Base-by-base conservation (phyloP, 1,284 basidiomycete genomes). In the Malassezia nana region DNA sequence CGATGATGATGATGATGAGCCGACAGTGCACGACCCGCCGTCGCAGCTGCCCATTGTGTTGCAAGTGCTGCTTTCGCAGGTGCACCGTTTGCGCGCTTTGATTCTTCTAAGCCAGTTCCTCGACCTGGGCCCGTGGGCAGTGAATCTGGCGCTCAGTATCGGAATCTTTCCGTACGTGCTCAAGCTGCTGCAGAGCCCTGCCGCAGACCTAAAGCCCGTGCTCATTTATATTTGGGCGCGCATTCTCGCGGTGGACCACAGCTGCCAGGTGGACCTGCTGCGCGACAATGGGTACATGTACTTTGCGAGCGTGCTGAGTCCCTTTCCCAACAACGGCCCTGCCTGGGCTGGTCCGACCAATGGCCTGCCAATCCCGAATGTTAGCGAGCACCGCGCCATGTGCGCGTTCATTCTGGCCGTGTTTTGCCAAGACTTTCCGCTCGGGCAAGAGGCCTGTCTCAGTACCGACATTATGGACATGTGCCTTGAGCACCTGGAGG, bases 151-250 rank as follows among this genome's bases (percentile, higher is more conserved):
- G 6, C 80, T 98, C 31, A 88, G 88, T n/a, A 95, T 98, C 67
- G 92, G 92, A 18, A 96, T 98, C 69, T 98, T 96, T 78, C 94
- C 94, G 2, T 98, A 98, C 72, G 95, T 96, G 41, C 89, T 90
- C 59, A 92, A 94, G 69, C 81, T 98, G 5, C 80, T 98, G 2
- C 91, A 94, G 75, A 90, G 90, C 0, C 90, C 91, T 0, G 89
- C 89, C 0, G 84, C 86, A 59, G 92, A 98, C 69, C 81, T 98
- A 26, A 86, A 90, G 46, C 92, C 94, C 0, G 91, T 98, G n/a
- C 80, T 98, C 28, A 95, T 98, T 64, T 98, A 96, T 78, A 96
- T 98, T 59, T 98, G 94, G 94, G 88, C 92, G 1, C 82, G 92
- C 15, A 95, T 98, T 57, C 81, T 96, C 20, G 92, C 92, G 2